phyloP scores from a whole-genome alignment of 1,284 basidiomycete genomes.

The Cryptococcus amylolentus region DNA sequence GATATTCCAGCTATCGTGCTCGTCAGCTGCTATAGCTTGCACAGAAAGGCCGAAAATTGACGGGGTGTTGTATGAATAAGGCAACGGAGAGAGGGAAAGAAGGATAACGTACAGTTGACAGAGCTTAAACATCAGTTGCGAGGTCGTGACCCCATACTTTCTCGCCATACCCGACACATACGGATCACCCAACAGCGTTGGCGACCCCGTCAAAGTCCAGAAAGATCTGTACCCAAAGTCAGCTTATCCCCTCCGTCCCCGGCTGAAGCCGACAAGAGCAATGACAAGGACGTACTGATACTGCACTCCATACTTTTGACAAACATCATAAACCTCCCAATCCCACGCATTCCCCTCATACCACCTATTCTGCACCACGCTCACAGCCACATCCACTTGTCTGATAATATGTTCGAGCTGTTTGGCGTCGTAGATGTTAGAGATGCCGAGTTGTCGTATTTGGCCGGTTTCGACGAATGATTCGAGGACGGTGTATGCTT shows the following conservation, averaged over 20 bases:
- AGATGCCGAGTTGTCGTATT: slow-evolving; percentile 65
- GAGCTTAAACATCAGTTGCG: slow-evolving; percentile 65
- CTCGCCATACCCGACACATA: slow-evolving; percentile 54
- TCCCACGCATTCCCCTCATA: slow-evolving; percentile 75
- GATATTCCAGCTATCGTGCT: slow-evolving; percentile 33
- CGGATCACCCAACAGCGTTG: slow-evolving; percentile 58
- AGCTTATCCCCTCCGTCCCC: neutral
- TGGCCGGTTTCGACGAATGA: slow-evolving; percentile 61
- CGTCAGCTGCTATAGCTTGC: slow-evolving; percentile 3
- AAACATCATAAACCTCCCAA: slow-evolving; percentile 50
- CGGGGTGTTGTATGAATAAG: neutral
- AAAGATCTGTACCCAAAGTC: slow-evolving; percentile 60
- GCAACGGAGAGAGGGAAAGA: neutral
- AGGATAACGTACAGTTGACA: slow-evolving; percentile 53
- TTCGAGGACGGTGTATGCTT: slow-evolving; percentile 64
- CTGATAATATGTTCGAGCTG: slow-evolving; percentile 57
- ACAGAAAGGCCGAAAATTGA: neutral
- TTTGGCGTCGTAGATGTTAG: slow-evolving; percentile 67
- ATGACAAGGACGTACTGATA: slow-evolving; percentile 60
- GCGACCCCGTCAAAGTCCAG: slow-evolving; percentile 78
- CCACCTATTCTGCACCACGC: slow-evolving; percentile 78
- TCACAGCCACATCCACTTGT: slow-evolving; percentile 54
- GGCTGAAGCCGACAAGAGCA: neutral
- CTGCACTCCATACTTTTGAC: slow-evolving; percentile 56
- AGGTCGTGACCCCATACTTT: slow-evolving; percentile 56